Conservation (phyloP, 148 eudicot genomes). For the Bassia scoparia region DNA sequence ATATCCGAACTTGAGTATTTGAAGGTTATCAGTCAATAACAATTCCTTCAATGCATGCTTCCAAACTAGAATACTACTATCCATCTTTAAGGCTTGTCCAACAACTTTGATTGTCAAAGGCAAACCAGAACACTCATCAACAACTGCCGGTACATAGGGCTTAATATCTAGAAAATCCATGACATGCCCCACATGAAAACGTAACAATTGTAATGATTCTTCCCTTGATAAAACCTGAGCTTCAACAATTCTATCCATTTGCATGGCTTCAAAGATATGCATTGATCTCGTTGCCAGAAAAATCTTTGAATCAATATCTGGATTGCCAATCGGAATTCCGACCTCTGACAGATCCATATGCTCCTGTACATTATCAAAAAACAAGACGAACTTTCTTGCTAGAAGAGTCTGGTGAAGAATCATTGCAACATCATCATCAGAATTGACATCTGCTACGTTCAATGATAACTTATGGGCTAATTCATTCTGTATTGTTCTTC, state of each 20-base stretch:
- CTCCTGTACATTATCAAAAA: conserved; percentile 24
- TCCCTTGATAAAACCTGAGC: conserved; percentile 8
- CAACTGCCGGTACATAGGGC: conserved; percentile 17
- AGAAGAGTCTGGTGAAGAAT: conserved; percentile 7
- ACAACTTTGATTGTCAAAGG: conserved; percentile 19
- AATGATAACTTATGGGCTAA: conserved; percentile 8
- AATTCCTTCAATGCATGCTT: conserved; percentile 8
- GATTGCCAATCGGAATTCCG: conserved; percentile 6
- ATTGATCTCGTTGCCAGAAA: conserved; percentile 6
- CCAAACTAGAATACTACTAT: conserved; percentile 4
- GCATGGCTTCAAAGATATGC: conserved; percentile 12
- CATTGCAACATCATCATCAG: conserved; percentile 21
- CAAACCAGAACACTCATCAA: conserved; percentile 22
- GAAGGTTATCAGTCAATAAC: conserved; percentile 7
- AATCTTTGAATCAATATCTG: conserved; percentile 12
- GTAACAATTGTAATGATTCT: conserved; percentile 18
- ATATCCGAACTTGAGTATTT: conserved; percentile 8
- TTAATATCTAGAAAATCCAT: conserved; percentile 13
- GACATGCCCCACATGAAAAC: conserved; percentile 16
- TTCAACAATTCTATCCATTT: conserved; percentile 10
- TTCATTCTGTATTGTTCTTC: conserved; percentile 19
- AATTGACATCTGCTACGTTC: background rate
- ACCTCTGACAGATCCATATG: conserved; percentile 15
- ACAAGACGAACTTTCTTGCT: conserved; percentile 10
- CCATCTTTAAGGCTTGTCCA: conserved; percentile 21